Conservation (phyloP, 2,329 filamentous ascomycete species). For the Penicillium sp. region DNA sequence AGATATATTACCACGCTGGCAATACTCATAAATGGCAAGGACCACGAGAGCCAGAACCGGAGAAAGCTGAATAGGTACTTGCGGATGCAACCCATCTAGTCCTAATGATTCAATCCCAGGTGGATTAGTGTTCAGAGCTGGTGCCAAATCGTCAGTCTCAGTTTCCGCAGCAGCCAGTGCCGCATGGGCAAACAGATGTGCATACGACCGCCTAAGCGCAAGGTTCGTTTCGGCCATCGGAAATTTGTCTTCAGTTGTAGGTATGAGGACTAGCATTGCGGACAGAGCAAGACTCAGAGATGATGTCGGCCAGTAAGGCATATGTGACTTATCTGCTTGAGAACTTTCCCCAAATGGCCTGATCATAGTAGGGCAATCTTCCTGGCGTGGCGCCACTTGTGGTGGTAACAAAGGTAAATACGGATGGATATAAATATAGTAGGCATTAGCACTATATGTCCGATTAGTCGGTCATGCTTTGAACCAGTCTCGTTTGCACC, state of each 20-base stretch:
- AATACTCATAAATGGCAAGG: conserved; percentile 25
- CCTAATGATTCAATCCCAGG: neutral
- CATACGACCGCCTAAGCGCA: conserved; percentile 19
- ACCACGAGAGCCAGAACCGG: conserved; percentile 22
- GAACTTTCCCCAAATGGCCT: neutral
- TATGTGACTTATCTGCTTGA: conserved; percentile 7
- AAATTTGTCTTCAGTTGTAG: conserved; percentile 8
- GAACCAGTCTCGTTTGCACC: neutral
- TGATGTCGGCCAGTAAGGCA: conserved; percentile 22
- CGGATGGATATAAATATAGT: conserved; percentile 29
- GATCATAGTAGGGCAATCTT: conserved; percentile 10
- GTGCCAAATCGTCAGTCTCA: conserved; percentile 12
- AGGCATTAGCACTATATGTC: conserved; percentile 21
- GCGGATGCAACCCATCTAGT: conserved; percentile 9
- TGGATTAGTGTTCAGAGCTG: neutral
- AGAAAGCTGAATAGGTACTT: conserved; percentile 16
- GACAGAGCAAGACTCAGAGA: conserved; percentile 23
- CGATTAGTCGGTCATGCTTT: neutral
- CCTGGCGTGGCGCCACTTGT: conserved; percentile 4
- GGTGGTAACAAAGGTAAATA: conserved; percentile 26
- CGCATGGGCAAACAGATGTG: conserved; percentile 23
- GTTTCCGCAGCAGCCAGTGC: conserved; percentile 17
- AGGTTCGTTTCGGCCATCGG: conserved; percentile 9
- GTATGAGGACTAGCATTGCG: conserved; percentile 24
- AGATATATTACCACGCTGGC: conserved; percentile 22